These are phyloP conservation scores for Penicillium sp. DNA, from an alignment of 2,329 filamentous ascomycete species.

Conservation along the genomic window DNA sequence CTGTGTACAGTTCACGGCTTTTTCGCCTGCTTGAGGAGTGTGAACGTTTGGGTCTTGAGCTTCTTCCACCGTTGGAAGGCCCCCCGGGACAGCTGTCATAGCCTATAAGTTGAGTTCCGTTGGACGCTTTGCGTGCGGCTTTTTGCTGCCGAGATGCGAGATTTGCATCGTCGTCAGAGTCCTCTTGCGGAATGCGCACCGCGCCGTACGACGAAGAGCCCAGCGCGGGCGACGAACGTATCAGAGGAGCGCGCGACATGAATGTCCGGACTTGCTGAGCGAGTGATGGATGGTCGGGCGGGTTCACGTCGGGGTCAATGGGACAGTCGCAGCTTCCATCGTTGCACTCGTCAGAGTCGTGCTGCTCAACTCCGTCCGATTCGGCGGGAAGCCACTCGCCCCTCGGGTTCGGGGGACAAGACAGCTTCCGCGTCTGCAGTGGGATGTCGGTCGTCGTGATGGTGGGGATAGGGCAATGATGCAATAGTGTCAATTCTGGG, in stretches of 20 bases:
- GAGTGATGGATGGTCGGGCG: conserved; percentile 8
- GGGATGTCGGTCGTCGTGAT: conserved; percentile 19
- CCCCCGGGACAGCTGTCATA: conserved; percentile 14
- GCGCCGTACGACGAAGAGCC: conserved; percentile 63
- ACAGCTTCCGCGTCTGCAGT: conserved; percentile 24
- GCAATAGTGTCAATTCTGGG: not conserved
- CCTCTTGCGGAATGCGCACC: conserved; percentile 43
- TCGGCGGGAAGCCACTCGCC: conserved; percentile 22
- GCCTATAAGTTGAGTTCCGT: conserved; percentile 6
- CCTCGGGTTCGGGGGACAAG: conserved; percentile 21
- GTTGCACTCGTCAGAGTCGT: conserved; percentile 6
- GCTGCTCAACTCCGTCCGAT: conserved; percentile 13
- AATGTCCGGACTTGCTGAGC: conserved; percentile 20
- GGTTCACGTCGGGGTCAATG: conserved; percentile 5
- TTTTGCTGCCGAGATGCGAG: not conserved
- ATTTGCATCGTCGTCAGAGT: conserved; percentile 30
- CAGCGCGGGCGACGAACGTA: conserved; percentile 60
- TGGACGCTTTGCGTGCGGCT: not conserved
- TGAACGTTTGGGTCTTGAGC: conserved; percentile 12
- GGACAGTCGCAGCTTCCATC: conserved; percentile 10
- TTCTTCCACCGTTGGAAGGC: conserved; percentile 12
- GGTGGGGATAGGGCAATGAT: conserved; percentile 1
- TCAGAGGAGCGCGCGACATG: conserved; percentile 55
- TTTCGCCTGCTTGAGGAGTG: conserved; percentile 16
- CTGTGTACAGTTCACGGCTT: conserved; percentile 14